Percentiles rank a stretch among this genome's conserved stretches.
phyloP scores from a whole-genome alignment of 345 rosid species.

The Punica granatum region DNA sequence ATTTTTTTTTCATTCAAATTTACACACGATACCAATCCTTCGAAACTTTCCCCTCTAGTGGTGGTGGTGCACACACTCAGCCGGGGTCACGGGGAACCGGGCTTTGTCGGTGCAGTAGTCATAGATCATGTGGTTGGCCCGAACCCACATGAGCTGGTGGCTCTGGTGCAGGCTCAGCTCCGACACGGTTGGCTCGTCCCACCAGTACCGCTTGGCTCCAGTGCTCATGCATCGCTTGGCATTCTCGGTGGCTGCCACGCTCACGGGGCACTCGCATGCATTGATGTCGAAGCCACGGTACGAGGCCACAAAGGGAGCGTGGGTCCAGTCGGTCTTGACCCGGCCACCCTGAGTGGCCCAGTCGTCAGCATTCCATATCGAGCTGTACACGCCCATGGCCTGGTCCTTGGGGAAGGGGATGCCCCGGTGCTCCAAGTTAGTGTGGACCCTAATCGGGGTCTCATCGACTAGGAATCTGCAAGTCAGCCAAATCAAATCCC shows the following conservation, averaged over 20 bases:
- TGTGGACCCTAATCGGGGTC: slow-evolving; percentile 70
- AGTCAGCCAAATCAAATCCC: background rate
- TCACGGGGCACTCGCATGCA: slow-evolving; percentile 61
- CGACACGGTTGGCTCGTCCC: slow-evolving; percentile 80
- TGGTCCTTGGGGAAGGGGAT: slow-evolving; percentile 90
- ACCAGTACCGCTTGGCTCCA: slow-evolving; percentile 63
- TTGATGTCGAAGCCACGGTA: slow-evolving; percentile 73
- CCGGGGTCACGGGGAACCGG: slow-evolving; percentile 72
- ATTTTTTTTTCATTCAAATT: background rate
- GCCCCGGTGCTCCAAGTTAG: slow-evolving; percentile 81
- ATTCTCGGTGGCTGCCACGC: slow-evolving; percentile 31
- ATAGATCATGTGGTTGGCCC: slow-evolving; percentile 82
- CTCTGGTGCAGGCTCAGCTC: slow-evolving; percentile 77
- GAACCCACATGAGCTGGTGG: slow-evolving; percentile 94
- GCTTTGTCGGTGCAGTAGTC: slow-evolving; percentile 73
- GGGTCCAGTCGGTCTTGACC: slow-evolving; percentile 92
- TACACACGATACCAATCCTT: background rate
- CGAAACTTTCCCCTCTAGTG: slow-evolving; percentile 29
- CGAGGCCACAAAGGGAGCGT: slow-evolving; percentile 85
- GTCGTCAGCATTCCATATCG: slow-evolving; percentile 99
- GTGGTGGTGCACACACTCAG: slow-evolving; percentile 87
- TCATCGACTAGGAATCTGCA: slow-evolving; percentile 83
- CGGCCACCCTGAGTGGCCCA: slow-evolving; percentile 99
- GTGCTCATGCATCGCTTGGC: slow-evolving; percentile 54
- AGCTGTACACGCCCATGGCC: slow-evolving; percentile 94